Base-by-base conservation (phyloP, 345 rosid species). In the Corchorus olitorius region DNA sequence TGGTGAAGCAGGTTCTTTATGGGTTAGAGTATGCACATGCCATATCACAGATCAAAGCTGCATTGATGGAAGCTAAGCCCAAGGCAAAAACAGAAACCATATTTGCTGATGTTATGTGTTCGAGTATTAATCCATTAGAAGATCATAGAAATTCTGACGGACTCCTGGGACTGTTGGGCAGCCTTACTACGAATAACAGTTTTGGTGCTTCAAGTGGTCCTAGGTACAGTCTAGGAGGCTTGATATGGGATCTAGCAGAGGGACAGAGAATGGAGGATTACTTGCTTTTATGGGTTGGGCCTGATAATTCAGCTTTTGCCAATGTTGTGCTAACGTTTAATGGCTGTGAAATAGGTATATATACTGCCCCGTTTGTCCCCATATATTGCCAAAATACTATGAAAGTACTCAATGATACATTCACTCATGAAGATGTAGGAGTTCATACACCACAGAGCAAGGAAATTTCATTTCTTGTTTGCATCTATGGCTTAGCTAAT, bases 1-100 rank as follows among this genome's bases (percentile, higher is more conserved):
- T 70, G 22, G 52, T 62, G 52, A 3, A 87, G 70, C 86, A 96
- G 99, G 90, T 87, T 35, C 97, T 96, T 35, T 96, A 85, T 82
- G 98, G 99, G 71, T 86, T 96, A 82, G 99, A 93, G 71, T 93
- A 89, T 72, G 88, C 94, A 1, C 85, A 90, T 78, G 86, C 88
- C 45, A 85, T 93, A 73, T 84, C 85, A 12, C 65, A 75, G 66
- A 72, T 96, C 46, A 80, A 53, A 88, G 93, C 85, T 78, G 86
- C 85, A 53, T 9, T 87, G 55, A 22, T 52, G 55, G 82, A 83
- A 81, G 81, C 81, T 75, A 81, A 10, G 58, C 67, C 78, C 52
- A 75, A 72, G 43, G 55, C 80, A 35, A 70, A 81, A 46, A 45
- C 72, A 49, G 82, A 85, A 65, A 55, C 84, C 59, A 75, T 75